Base-by-base conservation (phyloP, 257 asterid species). In the Solanum pennellii region DNA sequence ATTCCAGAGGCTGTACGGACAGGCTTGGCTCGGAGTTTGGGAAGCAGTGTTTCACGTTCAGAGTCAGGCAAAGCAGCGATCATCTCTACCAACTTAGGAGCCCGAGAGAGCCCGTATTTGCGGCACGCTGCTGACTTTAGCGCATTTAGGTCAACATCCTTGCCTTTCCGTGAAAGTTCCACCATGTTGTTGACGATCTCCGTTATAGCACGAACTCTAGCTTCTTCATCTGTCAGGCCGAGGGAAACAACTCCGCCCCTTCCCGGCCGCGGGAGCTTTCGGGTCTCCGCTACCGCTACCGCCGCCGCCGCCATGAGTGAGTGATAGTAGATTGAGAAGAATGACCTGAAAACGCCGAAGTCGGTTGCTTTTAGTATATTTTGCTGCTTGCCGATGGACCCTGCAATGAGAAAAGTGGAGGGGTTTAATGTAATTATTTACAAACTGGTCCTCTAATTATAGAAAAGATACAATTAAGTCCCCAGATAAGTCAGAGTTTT, bases 1-100 rank as follows among this genome's bases (percentile, higher is more conserved):
- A 97, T 97, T 21, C 99, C 99, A 7, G 99, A 97, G 10, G 99
- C 99, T 18, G 99, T 97, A 65, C 99, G 96, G 49, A 97, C 98
- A 4, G 99, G 99, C 85, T 97, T 97, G 4, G 99, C 99, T 71
- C 95, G 92, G 89, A 97, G 95, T 90, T 97, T 97, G 37, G 99
- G 99, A 77, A 97, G 94, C 60, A 97, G 92, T 11, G 93, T 87
- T 84, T 97, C 99, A 90, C 92, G 96, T 91, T 97, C 99, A 9
- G 97, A 89, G 27, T 97, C 99, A 1, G 99, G 99, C 87, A 97
- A 89, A 33, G 99, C 99, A 10, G 99, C 99, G 49, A 97, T 97
- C 99, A 97, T 97, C 91, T 97, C 99, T 4, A 97, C 99, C 12
- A 97, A 95, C 91, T 97, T 97, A 6, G 99, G 99, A 9, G 99